phyloP scores from a whole-genome alignment of 345 rosid genomes.

The Camelina neglecta region DNA sequence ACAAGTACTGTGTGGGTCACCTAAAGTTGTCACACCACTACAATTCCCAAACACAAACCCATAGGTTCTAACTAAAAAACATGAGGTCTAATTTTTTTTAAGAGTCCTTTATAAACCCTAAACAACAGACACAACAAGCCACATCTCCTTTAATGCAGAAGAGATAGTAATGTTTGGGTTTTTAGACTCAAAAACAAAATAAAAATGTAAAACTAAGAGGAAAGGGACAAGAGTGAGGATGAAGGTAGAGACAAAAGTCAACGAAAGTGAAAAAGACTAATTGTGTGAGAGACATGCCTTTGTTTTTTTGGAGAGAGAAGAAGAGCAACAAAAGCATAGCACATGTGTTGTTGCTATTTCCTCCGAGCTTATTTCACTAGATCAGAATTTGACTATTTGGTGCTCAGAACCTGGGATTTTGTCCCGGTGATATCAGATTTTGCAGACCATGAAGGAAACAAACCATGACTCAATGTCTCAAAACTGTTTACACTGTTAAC shows the following conservation, averaged over 20 bases:
- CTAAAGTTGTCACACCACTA: slow-evolving; percentile 38
- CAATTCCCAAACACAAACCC: slow-evolving; percentile 25
- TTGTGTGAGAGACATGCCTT: slow-evolving; percentile 40
- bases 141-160: slow-evolving; percentile 36
- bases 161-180: slow-evolving; percentile 33
- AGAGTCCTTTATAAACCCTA: slow-evolving; percentile 31
- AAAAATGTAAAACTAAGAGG: slow-evolving; percentile 8
- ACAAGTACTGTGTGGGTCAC: slow-evolving; percentile 38
- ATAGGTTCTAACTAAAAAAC: slow-evolving; percentile 30
- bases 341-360: slow-evolving; percentile 43
- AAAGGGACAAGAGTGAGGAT: slow-evolving; percentile 18
- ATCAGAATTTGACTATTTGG: slow-evolving; percentile 41
- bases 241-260: slow-evolving; percentile 42
- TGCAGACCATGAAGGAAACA: slow-evolving; percentile 44
- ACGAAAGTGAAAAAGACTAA: slow-evolving; percentile 39
- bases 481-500: slow-evolving; percentile 30
- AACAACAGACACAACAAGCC: slow-evolving; percentile 43
- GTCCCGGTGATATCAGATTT: slow-evolving; percentile 32
- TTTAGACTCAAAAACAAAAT: slow-evolving; percentile 34
- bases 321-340: slow-evolving; percentile 36
- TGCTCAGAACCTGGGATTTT: slow-evolving; percentile 40
- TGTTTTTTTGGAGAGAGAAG: slow-evolving; percentile 21
- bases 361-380: slow-evolving; percentile 19
- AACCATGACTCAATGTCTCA: slow-evolving; percentile 42
- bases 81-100: slow-evolving; percentile 10